phyloP scores from a whole-genome alignment of 192 early-diverging fungal species.

The Coemansia sp. region DNA sequence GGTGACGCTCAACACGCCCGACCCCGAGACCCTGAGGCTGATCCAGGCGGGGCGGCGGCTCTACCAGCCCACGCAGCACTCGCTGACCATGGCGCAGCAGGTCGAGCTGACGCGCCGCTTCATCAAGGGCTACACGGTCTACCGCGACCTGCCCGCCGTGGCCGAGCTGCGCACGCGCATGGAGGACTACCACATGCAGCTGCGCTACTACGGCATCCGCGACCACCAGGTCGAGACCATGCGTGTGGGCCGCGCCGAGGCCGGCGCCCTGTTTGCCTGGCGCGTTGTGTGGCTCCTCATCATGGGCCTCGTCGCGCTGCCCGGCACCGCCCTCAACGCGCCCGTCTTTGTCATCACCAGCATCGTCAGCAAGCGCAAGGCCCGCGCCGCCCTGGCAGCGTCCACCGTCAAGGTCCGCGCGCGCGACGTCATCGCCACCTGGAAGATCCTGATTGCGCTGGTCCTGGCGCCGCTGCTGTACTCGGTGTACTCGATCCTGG shows the following conservation, averaged over 20 bases:
- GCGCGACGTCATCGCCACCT: conserved; percentile 92
- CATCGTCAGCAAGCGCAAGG: conserved; percentile 52
- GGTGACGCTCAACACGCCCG: conserved; percentile 90
- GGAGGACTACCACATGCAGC: conserved; percentile 80
- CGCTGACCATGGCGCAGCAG: conserved; percentile 79
- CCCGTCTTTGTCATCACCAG: conserved; percentile 50
- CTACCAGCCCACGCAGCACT: conserved; percentile 84
- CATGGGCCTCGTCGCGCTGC: conserved; percentile 76
- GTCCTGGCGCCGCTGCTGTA: conserved; percentile 76
- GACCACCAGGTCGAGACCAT: conserved; percentile 95
- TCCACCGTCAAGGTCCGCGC: conserved; percentile 95
- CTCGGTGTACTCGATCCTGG: conserved; percentile 65
- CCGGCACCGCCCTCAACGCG: conserved; percentile 68
- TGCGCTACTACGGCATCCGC: conserved; percentile 89
- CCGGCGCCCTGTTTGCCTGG: conserved; percentile 66
- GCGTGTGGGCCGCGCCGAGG: conserved; percentile 60
- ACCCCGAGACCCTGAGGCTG: conserved; percentile 82
- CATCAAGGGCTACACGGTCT: conserved; percentile 76
- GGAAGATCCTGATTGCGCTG: conserved; percentile 83
- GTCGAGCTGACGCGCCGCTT: conserved; percentile 90
- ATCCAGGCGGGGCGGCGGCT: conserved; percentile 92
- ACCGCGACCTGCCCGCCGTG: conserved; percentile 80
- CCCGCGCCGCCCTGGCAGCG: conserved; percentile 73
- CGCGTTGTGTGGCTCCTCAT: conserved; percentile 69
- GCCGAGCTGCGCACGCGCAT: conserved; percentile 75